Base-by-base conservation (phyloP, 371 early-diverging fungal genomes). In the Actinomortierella wolfii region DNA sequence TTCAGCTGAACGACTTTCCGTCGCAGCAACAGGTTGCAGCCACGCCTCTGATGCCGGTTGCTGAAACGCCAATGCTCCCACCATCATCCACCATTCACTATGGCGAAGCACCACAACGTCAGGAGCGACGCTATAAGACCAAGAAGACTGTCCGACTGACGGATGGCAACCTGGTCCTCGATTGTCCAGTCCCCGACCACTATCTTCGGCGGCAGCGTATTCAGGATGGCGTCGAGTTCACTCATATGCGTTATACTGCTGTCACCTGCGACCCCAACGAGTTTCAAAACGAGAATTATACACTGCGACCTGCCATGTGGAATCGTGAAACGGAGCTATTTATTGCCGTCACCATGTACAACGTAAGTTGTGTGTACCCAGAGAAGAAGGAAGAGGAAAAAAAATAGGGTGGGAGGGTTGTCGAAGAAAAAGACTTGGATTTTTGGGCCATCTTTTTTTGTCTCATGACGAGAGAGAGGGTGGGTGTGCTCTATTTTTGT, bases 301-400 rank as follows among this genome's bases (percentile, higher is more conserved):
- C 76, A 11, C 64, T 87, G 34, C 69, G 86, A 13, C 87, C 78
- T 1, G 62, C 65, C 17, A 64, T 80, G 40, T 74, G 70, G 62
- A 65, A 76, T 34, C 74, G 88, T 6, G 68, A 82, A 23, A 89
- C 84, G 9, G 85, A 86, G 60, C 69, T 91, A 4, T 84, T 88
- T 56, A 80, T 91, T 42, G 89, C 86, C 28, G 78, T 89, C 41
- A 91, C 91, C 49, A 88, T 89, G 88, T 89, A 87, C 61, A 83
- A 83, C 64, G 80, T 76, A 67, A 68, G 66, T 7, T 11, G n/a
- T 21, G 14, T 21, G 26, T 45, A 28, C 5, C 7, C 26, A 20
- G 24, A 39, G 9, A 41, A 7, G 46, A 29, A 2, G 26, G 4
- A n/a, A 21, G 23, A 49, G 23, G 8, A 11, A 54, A 17, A 42